These are phyloP conservation scores for Calonectria ilicicola DNA, from an alignment of 2,329 filamentous ascomycete species.

Conservation along the genomic window DNA sequence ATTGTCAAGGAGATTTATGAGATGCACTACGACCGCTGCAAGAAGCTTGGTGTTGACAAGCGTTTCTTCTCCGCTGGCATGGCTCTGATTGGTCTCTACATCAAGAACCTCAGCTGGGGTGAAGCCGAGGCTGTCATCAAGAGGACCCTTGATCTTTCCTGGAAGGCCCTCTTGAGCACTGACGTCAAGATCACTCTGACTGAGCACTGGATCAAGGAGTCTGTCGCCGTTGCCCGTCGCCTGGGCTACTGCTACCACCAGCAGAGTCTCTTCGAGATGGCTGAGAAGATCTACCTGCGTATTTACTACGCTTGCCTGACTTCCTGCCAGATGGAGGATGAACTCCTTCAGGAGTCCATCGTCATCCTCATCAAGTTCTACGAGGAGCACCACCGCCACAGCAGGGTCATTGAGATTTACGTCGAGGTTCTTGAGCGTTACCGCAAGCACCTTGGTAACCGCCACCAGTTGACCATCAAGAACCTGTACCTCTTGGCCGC, in stretches of 20 bases:
- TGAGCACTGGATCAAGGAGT: conserved; percentile 48
- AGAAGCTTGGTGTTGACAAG: conserved; percentile 46
- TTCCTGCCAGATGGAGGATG: conserved; percentile 46
- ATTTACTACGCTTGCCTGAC: conserved; percentile 50
- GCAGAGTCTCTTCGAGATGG: conserved; percentile 51
- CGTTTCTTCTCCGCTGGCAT: conserved; percentile 50
- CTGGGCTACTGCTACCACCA: conserved; percentile 51
- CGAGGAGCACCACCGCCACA: conserved; percentile 51
- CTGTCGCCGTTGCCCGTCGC: conserved; percentile 46
- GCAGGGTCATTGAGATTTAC: conserved; percentile 52
- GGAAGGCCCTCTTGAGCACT: conserved; percentile 50
- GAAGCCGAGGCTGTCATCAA: conserved; percentile 51
- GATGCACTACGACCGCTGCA: conserved; percentile 50
- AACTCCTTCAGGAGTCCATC: conserved; percentile 44
- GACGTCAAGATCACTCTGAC: conserved; percentile 46
- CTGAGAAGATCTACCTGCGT: conserved; percentile 52
- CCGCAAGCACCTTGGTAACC: conserved; percentile 35
- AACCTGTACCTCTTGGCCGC: conserved; percentile 45
- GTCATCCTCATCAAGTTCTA: conserved; percentile 48
- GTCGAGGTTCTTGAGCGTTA: conserved; percentile 49
- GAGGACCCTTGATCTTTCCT: conserved; percentile 52
- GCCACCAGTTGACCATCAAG: conserved; percentile 50
- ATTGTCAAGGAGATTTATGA: conserved; percentile 51
- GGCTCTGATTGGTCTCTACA: conserved; percentile 49
- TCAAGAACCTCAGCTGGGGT: conserved; percentile 47